Evolutionary conservation across 2,329 filamentous ascomycete genomes (phyloP), one percentile per base, ranked within the genome.

Genomic region (Setomelanomma holmii): DNA sequence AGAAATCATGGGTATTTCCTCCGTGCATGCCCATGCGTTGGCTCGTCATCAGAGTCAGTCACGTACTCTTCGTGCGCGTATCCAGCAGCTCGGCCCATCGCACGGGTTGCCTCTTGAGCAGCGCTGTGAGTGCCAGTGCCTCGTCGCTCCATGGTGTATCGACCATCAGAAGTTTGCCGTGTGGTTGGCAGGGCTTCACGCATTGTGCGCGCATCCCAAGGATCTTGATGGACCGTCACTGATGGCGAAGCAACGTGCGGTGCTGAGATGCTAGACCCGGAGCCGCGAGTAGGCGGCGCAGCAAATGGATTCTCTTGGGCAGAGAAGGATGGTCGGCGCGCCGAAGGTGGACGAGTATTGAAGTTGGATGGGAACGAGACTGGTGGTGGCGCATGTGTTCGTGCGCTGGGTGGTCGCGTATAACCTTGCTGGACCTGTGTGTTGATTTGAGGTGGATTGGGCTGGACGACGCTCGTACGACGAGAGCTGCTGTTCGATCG

Each of bases 141-240:
- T 3, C 56, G 47, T 34, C 53, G 55, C 12, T 55, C 43, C 7
- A 58, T 51, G 7, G 56, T 43, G 33, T 61, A 55, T 10, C 58
- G 59, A 8, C 47, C 44, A 22, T 51, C 45, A 10, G 43, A 23
- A 8, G 34, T 14, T 4, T 58, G 55, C 0, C 62, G 47, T 0
- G 57, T 22, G 7, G 48, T 17, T 1, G 69, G 68, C 11, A 70
- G 53, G 5, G 60, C 56, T 4, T 57, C 51, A 4, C 50, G 54
- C 49, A 66, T 33, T 23, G 46, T 55, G 23, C 65, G 67, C 4
- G 52, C 33, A 16, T 71, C 68, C 69, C 69, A 72, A 0, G 65
- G 58, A 17, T 66, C 66, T 17, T 41, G 39, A 6, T 35, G 53
- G 3, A 52, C 11, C 0, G 34, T 12, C 5, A 24, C 19, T 7